These are phyloP conservation scores for Blumeria hordei DNA, from an alignment of 2,329 filamentous ascomycete species.

Conservation along the genomic window DNA sequence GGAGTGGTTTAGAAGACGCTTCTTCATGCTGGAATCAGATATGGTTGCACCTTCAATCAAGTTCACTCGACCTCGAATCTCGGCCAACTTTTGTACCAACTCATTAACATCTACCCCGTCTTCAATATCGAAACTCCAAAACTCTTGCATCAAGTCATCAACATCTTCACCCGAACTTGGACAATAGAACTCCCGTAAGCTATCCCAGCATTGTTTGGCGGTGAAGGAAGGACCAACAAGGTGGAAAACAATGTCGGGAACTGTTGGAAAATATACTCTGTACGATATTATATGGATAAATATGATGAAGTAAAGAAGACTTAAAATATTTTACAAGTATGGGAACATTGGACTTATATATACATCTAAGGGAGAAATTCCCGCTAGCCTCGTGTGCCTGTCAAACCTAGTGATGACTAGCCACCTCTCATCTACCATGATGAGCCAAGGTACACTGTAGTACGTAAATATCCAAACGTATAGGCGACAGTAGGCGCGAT, in stretches of 20 bases:
- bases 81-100: not conserved
- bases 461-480: too few relatives aligned
- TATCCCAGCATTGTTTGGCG: not conserved
- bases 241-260: not conserved
- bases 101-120: not conserved
- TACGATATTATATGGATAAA: too few relatives aligned
- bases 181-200: not conserved
- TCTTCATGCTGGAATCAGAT: not conserved
- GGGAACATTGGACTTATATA: too few relatives aligned
- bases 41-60: not conserved
- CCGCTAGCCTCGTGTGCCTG: too few relatives aligned
- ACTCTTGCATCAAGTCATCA: not conserved
- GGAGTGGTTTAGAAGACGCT: not conserved
- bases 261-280: too few relatives aligned
- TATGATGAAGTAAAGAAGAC: too few relatives aligned
- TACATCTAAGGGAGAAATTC: too few relatives aligned
- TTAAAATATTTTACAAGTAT: too few relatives aligned
- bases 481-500: too few relatives aligned
- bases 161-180: not conserved
- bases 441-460: too few relatives aligned
- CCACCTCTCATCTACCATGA: too few relatives aligned
- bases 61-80: not conserved
- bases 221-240: not conserved
- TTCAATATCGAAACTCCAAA: not conserved
- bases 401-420: too few relatives aligned